Evolutionary conservation across 1,284 basidiomycete genomes (phyloP), one percentile per base, ranked within the genome.

Genomic region (Cystobasidium slooffiae): DNA sequence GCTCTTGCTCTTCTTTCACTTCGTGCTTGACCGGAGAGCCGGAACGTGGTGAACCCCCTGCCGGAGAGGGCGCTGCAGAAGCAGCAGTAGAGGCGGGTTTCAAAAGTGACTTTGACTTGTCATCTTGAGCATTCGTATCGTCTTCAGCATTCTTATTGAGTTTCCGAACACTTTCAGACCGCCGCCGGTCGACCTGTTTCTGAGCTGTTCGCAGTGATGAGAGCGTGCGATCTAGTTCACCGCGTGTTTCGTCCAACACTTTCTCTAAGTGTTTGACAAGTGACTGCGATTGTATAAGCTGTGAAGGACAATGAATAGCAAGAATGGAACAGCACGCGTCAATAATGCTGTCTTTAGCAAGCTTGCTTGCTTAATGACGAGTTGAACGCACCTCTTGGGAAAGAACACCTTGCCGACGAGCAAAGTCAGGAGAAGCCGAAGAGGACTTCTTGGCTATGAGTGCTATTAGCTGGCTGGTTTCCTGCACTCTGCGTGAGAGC

Each of bases 151-250:
- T 14, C 76, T 70, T 24, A n/a, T 77, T 77, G 52, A 81, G 31
- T 41, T 75, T 76, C 0, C 76, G 76, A 14, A 80, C 79, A 6
- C 80, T 79, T 4, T 68, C 61, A 39, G 76, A 78, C 37, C 76
- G 75, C 49, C 69, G 75, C 14, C 80, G 75, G 58, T 80, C 80
- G 9, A 79, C 74, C 37, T 76, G 76, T 68, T 77, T 79, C 58
- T 81, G 80, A 43, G 78, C 77, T 18, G 75, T 59, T 24, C 77
- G 63, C 41, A 80, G 72, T 4, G 67, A 68, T 16, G 72, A 63
- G 24, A 78, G 75, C 10, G 78, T 78, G n/a, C 65, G 41, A 9
- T 80, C 78, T 37, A 81, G 77, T 43, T 78, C 74, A 8, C 51
- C 65, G 46, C 79, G 65, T 7, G 76, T 78, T 16, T 72, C 63